A percentile compares a stretch with the other conserved stretches of the same genome.
Conservation (phyloP, 495 filamentous ascomycete species). For the Penicillium riverlandense region DNA sequence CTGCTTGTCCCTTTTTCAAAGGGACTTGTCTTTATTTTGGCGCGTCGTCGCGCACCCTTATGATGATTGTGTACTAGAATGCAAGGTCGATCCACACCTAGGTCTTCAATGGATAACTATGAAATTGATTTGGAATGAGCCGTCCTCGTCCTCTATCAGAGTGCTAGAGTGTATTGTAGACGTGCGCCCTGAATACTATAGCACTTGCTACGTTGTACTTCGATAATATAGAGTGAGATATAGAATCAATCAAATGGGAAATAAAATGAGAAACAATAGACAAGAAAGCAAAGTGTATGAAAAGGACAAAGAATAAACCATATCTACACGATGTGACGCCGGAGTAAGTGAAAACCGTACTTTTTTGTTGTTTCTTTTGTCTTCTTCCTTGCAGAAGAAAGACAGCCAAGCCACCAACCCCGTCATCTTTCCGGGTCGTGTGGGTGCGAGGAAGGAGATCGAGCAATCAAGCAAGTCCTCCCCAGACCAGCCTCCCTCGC, state of each 20-base stretch:
- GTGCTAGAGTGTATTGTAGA: neutral
- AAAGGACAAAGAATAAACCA: constrained; percentile 8
- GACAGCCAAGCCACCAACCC: neutral
- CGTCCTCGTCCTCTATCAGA: too few relatives aligned
- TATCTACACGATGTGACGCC: constrained; percentile 30
- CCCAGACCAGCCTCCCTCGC: too few relatives aligned
- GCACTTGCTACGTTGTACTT: too few relatives aligned
- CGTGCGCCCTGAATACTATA: neutral
- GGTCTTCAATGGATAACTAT: constrained; percentile 8
- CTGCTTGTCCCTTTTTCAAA: too few relatives aligned
- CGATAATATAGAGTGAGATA: neutral
- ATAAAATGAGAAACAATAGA: constrained; percentile 6
- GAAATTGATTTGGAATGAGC: neutral
- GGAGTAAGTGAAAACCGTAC: constrained; percentile 11
- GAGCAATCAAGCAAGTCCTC: too few relatives aligned
- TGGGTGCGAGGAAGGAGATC: too few relatives aligned
- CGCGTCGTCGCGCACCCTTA: too few relatives aligned
- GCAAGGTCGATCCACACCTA: constrained; percentile 6
- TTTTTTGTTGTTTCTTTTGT: constrained; percentile 17
- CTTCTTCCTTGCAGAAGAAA: neutral
- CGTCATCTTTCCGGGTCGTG: too few relatives aligned
- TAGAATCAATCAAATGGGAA: neutral
- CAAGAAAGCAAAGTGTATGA: constrained; percentile 21
- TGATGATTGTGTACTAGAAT: constrained; percentile 13
- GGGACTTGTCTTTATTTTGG: too few relatives aligned